Conservation (phyloP, 2,329 filamentous ascomycete species). For the Fulvia fulva region DNA sequence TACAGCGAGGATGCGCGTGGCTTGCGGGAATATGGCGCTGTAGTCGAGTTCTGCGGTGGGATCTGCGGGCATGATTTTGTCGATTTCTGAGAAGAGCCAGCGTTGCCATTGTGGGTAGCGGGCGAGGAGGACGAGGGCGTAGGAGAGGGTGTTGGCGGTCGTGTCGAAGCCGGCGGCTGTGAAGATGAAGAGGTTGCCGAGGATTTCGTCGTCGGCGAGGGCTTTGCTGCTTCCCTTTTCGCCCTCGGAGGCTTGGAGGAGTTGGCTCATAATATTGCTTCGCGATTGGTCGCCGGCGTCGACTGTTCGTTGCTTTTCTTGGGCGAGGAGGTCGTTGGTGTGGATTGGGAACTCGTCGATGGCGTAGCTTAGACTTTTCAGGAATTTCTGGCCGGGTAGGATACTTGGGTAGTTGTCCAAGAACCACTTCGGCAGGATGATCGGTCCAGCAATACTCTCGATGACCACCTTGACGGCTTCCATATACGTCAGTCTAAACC, state of each 20-base stretch:
- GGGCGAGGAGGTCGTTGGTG: conserved; percentile 21
- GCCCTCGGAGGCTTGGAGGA: conserved; percentile 22
- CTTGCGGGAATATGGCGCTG: conserved; percentile 40
- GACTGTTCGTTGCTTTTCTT: conserved; percentile 19
- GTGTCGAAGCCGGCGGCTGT: conserved; percentile 48
- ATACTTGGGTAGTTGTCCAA: conserved; percentile 23
- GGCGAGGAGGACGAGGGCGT: conserved; percentile 46
- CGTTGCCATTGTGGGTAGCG: conserved; percentile 48
- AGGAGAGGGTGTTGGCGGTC: conserved; percentile 50
- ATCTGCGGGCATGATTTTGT: conserved; percentile 32
- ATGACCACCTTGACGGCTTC: conserved; percentile 26
- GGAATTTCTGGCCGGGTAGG: conserved; percentile 18
- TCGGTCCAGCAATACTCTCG: conserved; percentile 22
- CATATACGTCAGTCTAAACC: conserved; percentile 32
- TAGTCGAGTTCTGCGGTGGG: conserved; percentile 37
- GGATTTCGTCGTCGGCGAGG: conserved; percentile 39
- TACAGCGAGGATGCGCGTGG: conserved; percentile 45
- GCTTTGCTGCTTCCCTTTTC: conserved; percentile 18
- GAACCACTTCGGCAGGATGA: conserved; percentile 27
- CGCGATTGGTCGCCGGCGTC: conserved; percentile 13
- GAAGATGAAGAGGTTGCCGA: conserved; percentile 47
- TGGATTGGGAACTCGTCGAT: conserved; percentile 27
- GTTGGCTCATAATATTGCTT: conserved; percentile 30
- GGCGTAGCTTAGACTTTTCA: conserved; percentile 20
- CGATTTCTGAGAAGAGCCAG: conserved; percentile 51